These are phyloP conservation scores for Boechera stricta DNA, from an alignment of 345 rosid genomes.

Conservation along the genomic window DNA sequence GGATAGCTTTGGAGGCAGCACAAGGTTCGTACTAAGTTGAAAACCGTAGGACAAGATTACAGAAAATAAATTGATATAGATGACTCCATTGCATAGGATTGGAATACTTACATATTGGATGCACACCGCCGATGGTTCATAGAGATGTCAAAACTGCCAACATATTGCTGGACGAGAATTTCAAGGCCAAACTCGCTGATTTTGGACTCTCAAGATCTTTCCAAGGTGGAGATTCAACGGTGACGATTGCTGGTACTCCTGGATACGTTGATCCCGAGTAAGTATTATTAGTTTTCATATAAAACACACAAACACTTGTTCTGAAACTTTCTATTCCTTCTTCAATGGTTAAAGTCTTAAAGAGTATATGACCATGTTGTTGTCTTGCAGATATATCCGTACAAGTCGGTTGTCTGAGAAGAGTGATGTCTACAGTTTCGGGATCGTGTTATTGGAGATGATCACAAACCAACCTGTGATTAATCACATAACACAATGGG, in stretches of 20 bases:
- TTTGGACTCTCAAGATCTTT: conserved; percentile 52
- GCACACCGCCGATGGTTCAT: conserved; percentile 54
- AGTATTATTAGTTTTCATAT: conserved; percentile 8
- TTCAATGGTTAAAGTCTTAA: neutral
- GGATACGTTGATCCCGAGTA: conserved; percentile 65
- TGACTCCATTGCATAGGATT: conserved; percentile 7
- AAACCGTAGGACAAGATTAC: neutral
- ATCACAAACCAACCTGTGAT: conserved; percentile 44
- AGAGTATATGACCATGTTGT: neutral
- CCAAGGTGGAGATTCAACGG: conserved; percentile 26
- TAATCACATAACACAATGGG: conserved; percentile 31
- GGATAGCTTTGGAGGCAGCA: conserved; percentile 55
- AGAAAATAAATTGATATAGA: neutral
- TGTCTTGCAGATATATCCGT: conserved; percentile 20
- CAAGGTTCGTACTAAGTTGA: conserved; percentile 40
- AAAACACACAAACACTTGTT: neutral
- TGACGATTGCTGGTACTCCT: conserved; percentile 13
- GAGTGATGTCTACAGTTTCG: conserved; percentile 40
- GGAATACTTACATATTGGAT: conserved; percentile 53
- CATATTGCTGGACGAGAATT: conserved; percentile 48
- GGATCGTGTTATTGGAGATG: conserved; percentile 39
- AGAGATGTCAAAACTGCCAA: conserved; percentile 56
- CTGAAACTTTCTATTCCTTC: neutral
- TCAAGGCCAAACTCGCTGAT: conserved; percentile 54
- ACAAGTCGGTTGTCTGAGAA: conserved; percentile 16